phyloP scores from a whole-genome alignment of 108 stramenopile species.

The Conticribra weissflogii region DNA sequence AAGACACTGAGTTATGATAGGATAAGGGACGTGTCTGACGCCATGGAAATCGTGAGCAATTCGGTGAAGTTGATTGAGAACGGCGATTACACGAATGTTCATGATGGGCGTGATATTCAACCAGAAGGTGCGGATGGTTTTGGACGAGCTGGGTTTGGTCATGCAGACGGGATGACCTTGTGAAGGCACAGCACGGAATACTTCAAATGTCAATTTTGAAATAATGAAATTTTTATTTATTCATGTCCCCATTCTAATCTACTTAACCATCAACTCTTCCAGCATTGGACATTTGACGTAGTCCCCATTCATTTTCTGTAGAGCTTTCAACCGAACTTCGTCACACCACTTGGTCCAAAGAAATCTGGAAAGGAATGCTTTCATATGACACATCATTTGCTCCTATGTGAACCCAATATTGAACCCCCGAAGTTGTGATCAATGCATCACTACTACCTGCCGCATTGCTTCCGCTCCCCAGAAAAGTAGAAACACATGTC shows the following conservation, averaged over 20 bases:
- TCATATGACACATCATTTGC: neutral
- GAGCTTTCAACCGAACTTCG: neutral
- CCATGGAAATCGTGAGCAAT: no score
- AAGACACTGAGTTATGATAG: conserved; percentile 37
- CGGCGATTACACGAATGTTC: conserved; percentile 17
- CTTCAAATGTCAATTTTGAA: no score
- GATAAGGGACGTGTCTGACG: conserved; percentile 57
- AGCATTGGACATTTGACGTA: no score
- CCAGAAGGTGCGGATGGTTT: conserved; percentile 68
- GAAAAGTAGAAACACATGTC: neutral
- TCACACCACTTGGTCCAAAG: no score
- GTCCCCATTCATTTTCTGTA: neutral
- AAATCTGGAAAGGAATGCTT: neutral
- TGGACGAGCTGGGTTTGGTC: conserved; percentile 61
- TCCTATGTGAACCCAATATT: neutral
- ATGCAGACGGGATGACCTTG: conserved; percentile 45
- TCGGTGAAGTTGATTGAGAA: conserved; percentile 48
- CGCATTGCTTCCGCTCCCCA: neutral
- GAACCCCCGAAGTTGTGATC: neutral
- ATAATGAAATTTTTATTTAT: no score
- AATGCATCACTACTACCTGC: neutral
- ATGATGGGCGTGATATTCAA: conserved; percentile 11
- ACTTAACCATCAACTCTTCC: no score
- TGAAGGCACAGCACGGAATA: no score
- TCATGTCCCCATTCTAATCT: no score